A percentile compares a stretch with the other conserved stretches of the same genome.
These are phyloP conservation scores for Physcomitrellopsis africana DNA, from an alignment of 225 moss, liverwort and hornwort species.

Conservation along the genomic window DNA sequence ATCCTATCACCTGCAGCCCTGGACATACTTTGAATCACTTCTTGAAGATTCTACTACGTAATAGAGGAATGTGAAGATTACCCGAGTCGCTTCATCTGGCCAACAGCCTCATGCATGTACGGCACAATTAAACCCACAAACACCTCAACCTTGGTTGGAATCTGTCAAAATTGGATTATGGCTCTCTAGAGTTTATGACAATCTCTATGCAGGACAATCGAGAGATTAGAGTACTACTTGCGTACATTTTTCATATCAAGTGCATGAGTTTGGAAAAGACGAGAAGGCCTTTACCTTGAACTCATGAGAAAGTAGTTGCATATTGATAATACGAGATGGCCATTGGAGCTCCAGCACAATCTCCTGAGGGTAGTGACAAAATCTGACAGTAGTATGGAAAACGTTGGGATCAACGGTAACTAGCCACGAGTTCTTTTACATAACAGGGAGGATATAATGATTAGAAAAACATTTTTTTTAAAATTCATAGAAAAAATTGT, in stretches of 20 bases:
- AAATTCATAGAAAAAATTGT: no score
- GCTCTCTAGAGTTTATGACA: not conserved
- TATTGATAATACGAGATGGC: slow-evolving; percentile 80
- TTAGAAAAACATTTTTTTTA: no score
- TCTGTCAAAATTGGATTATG: slow-evolving; percentile 48
- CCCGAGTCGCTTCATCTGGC: slow-evolving; percentile 85
- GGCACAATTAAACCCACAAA: slow-evolving; percentile 73
- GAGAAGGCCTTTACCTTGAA: slow-evolving; percentile 48
- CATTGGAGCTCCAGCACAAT: slow-evolving; percentile 77
- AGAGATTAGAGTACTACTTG: not conserved
- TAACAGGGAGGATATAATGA: no score
- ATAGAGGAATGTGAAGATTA: slow-evolving; percentile 31
- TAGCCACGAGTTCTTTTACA: not conserved
- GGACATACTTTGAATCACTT: not conserved
- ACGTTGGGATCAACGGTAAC: not conserved
- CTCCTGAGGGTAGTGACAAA: slow-evolving; percentile 93
- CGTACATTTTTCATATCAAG: not conserved
- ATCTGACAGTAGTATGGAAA: slow-evolving; percentile 44
- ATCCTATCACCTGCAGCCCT: not conserved
- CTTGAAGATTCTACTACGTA: not conserved
- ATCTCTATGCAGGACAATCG: not conserved
- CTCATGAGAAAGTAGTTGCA: slow-evolving; percentile 92
- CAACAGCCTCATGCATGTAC: slow-evolving; percentile 56
- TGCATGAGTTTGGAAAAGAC: not conserved
- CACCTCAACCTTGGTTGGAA: slow-evolving; percentile 86